Percentiles rank a stretch among this genome's conserved stretches.
Evolutionary conservation across 345 rosid species (phyloP).

Genomic region (Citrus hindsii): DNA sequence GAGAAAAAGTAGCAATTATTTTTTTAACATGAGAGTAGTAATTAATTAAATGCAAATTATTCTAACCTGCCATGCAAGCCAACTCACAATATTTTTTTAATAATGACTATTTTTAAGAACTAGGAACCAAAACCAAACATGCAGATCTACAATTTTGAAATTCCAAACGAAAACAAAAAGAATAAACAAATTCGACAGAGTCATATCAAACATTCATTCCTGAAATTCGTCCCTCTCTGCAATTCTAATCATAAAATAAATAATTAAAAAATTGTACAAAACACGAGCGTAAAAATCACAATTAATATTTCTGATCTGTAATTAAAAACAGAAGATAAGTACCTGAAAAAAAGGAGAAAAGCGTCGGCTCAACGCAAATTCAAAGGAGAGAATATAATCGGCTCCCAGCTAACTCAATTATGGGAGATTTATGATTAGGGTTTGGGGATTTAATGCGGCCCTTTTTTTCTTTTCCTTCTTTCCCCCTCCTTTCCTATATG

Average conservation of each 20-base stretch:
- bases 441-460: background rate
- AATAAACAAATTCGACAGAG: background rate
- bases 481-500: background rate
- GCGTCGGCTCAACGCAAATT: background rate
- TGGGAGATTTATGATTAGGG: background rate
- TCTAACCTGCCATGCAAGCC: background rate
- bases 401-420: background rate
- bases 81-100: background rate
- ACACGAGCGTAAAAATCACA: background rate
- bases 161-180: background rate
- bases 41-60: background rate
- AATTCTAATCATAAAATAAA: background rate
- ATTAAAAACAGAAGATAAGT: background rate
- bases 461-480: background rate
- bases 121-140: background rate
- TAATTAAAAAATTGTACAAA: background rate
- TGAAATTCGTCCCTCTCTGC: background rate
- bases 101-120: background rate
- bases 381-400: background rate
- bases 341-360: background rate
- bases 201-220: background rate
- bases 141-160: background rate
- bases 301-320: background rate
- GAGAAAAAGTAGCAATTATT: background rate
- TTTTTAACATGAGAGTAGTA: background rate